These are phyloP conservation scores for Phytophthora citricola DNA, from an alignment of 352 stramenopile genomes.

Conservation along the genomic window DNA sequence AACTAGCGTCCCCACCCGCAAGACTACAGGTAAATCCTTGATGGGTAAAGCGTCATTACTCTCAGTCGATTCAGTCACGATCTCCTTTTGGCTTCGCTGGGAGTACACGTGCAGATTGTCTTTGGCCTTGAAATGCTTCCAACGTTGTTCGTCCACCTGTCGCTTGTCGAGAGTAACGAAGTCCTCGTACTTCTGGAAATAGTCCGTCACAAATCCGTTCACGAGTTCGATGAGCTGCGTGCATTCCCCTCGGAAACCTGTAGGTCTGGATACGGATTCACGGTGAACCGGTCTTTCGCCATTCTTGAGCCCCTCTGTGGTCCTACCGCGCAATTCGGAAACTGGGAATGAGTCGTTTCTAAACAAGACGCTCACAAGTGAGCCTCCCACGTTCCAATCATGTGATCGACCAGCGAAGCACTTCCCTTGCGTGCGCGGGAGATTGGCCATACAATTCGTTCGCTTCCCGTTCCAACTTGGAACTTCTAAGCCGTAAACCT, in stretches of 20 bases:
- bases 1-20: conserved; percentile 34
- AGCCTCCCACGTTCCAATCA: neutral
- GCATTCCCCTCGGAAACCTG: conserved; percentile 21
- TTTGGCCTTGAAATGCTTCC: conserved; percentile 33
- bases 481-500: neutral
- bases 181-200: conserved; percentile 35
- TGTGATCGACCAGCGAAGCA: conserved; percentile 5
- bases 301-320: conserved; percentile 5
- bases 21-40: conserved; percentile 15
- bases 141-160: conserved; percentile 26
- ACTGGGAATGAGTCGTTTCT: neutral
- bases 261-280: conserved; percentile 27
- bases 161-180: conserved; percentile 26
- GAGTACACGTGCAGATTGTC: conserved; percentile 32
- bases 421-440: neutral
- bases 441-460: conserved; percentile 3
- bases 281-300: conserved; percentile 24
- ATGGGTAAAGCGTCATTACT: neutral
- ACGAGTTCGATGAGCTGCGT: conserved; percentile 24
- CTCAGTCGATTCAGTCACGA: neutral
- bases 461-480: neutral
- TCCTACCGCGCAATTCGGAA: conserved; percentile 3
- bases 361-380: neutral
- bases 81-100: conserved; percentile 10
- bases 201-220: conserved; percentile 13